phyloP scores from a whole-genome alignment of 345 rosid genomes.

The Euphorbia tirucalli region DNA sequence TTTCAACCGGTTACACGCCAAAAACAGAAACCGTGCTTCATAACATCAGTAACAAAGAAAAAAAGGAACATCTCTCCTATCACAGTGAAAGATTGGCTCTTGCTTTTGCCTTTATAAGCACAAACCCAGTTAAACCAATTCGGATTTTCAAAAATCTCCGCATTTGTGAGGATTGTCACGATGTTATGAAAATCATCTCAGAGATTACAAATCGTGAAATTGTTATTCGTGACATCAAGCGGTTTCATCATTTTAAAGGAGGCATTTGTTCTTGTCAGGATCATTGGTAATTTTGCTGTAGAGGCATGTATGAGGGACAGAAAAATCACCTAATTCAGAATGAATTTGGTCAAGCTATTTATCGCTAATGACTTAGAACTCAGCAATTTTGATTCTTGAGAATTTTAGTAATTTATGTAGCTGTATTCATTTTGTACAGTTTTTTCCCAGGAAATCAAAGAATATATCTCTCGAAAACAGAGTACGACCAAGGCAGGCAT shows the following conservation, averaged over 20 bases:
- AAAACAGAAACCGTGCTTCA: conserved; percentile 21
- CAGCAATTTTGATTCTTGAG: no score
- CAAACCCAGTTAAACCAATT: conserved; percentile 12
- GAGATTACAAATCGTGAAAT: conserved; percentile 19
- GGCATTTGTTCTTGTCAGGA: conserved; percentile 30
- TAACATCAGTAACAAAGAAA: conserved; percentile 14
- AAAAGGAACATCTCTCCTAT: conserved; percentile 14
- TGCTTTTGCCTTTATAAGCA: conserved; percentile 24
- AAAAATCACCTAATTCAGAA: no score
- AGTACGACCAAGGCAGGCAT: no score
- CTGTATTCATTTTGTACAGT: no score
- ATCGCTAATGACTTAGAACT: no score
- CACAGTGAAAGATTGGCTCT: conserved; percentile 33
- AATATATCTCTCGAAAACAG: no score
- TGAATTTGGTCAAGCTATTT: no score
- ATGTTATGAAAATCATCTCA: conserved; percentile 23
- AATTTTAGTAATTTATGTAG: no score
- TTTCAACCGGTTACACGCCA: conserved; percentile 15
- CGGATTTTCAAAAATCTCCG: conserved; percentile 28
- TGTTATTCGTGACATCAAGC: conserved; percentile 26
- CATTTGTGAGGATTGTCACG: conserved; percentile 30
- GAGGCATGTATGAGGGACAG: background rate
- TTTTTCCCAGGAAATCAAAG: no score
- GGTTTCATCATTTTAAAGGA: conserved; percentile 25
- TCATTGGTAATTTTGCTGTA: conserved; percentile 18